Base-by-base conservation (phyloP, 2,329 filamentous ascomycete species). In the Claviceps humidiphila region DNA sequence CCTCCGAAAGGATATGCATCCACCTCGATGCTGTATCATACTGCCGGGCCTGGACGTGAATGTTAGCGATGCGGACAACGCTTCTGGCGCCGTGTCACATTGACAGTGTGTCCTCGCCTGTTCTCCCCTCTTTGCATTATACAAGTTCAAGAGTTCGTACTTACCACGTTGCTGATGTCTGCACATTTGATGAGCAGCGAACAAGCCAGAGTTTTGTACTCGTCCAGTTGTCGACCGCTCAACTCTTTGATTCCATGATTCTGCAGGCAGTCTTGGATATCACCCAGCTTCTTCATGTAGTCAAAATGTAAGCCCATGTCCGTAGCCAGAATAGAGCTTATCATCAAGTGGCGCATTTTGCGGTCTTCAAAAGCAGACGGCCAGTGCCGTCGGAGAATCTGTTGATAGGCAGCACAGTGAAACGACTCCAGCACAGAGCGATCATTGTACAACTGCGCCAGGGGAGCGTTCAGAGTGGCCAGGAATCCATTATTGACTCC, bases 401-500 rank as follows among this genome's bases (percentile, higher is more conserved):
- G 93, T 0, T 90, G 96, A 63, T 91, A 98, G 2, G 93, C 93
- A 1, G 93, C 93, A 63, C 93, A 96, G 65, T 98, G 93, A 62
- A 97, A 98, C 0, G 91, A 94, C 68, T 98, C 93, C 40, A 98
- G 76, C 16, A 98, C 93, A 1, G 93, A 97, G 52, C 87, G 87
- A 66, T 98, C 93, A 63, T 97, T 97, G 72, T 97, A 98, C 14
- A 97, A 75, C 66, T 96, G 90, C 13, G 93, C 93, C 30, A 98
- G 74, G 1, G 93, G 91, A 17, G 93, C 87, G 64, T 96, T 95
- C 37, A 96, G 78, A 37, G 87, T 89, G 17, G 95, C 83, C 5
- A 98, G 74, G 64, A 98, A 98, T 34, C 91, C 89, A 65, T 98
- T 98, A 71, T 97, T 98, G 62, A 98, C 93, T 52, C 93, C 93